Base-by-base conservation (phyloP, 768 basidiomycete genomes). In the Lentinula sp. region DNA sequence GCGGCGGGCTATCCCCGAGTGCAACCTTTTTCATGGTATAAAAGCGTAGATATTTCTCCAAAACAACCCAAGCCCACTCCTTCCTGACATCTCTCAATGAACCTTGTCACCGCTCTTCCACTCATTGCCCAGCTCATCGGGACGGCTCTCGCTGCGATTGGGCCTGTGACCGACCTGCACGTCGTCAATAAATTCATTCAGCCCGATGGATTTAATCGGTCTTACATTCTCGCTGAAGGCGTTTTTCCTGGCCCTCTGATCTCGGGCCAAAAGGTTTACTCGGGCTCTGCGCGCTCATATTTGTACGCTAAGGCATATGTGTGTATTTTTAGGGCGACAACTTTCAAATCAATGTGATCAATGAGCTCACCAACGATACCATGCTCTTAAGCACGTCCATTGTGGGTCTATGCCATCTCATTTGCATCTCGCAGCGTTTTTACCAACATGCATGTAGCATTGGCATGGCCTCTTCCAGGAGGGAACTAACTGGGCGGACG, bases 211-310 rank as follows among this genome's bases (percentile, higher is more conserved):
- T 72, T 72, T 58, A 53, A 62, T 23, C 69, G 73, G 35, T 64
- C 64, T 20, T 42, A 64, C 20, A 61, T 72, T 28, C 39, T 69
- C 0, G 70, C 73, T 16, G 74, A 71, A 49, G 74, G 74, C 28
- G 46, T 20, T n/a, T 55, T 66, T 7, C 79, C 77, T 6, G 81
- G 79, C 4, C 78, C 80, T n/a, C 60, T 79, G 39, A 76, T 82
- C 62, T 64, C 49, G 12, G 57, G 57, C 8, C 20, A 58, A 0
- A 62, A 58, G 54, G 61, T 62, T 37, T 48, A 58, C 5, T 23
- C 1, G 23, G 6, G 39, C 15, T 32, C 4, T 42, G 13, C 35
- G 4, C 6, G 16, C 18, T 46, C 16, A 7, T 57, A 3, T 49
- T 3, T 12, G 20, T 28, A 13, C 51, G 13, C 10, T 42, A 12